Base-by-base conservation (phyloP, 768 basidiomycete genomes). In the Tulasnella sp. region DNA sequence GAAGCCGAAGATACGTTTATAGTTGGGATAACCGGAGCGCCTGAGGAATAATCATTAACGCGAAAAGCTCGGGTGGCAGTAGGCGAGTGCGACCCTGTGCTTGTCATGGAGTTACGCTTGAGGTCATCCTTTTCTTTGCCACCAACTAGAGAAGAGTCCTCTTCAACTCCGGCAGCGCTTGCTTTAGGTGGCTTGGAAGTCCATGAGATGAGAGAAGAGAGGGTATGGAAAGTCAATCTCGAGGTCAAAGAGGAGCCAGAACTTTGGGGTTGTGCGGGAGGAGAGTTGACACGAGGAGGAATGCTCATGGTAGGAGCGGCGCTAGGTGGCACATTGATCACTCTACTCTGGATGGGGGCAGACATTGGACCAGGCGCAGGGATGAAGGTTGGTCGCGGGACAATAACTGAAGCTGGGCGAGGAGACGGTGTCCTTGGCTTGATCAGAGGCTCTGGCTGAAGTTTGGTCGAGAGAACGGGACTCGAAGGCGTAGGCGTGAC, bases 271-370 rank as follows among this genome's bases (percentile, higher is more conserved):
- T 20, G 46, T 35, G 37, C 20, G 25, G 29, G 16, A 16, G n/a
- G 16, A 12, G 46, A 15, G n/a, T 35, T 35, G n/a, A 25, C 5
- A 40, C n/a, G 6, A 6, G 39, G 39, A 40, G 39, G n/a, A 40
- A 6, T 40, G 39, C 39, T 29, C 48, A 50, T 50, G 37, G 20
- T 29, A 22, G 48, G 48, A 29, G 3, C 3, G 8, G 48, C 25
- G n/a, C 37, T 19, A 15, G 48, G 48, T 15, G 48, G 48, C 27
- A 50, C 22, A n/a, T 22, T 50, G 25, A 25, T 50, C 20, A 50
- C 25, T n/a, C 27, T 25, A 31, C 22, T 31, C 20, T 25, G 27
- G 44, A 19, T 25, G 28, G 29, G 29, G 10, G 44, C 4, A 0
- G 3, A 9, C 19, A 24, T 28, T 19, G 48, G 35, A 32, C 39